These are phyloP conservation scores for Trypanosomatidae sp. DNA, from an alignment of 208 protist species.

Conservation along the genomic window DNA sequence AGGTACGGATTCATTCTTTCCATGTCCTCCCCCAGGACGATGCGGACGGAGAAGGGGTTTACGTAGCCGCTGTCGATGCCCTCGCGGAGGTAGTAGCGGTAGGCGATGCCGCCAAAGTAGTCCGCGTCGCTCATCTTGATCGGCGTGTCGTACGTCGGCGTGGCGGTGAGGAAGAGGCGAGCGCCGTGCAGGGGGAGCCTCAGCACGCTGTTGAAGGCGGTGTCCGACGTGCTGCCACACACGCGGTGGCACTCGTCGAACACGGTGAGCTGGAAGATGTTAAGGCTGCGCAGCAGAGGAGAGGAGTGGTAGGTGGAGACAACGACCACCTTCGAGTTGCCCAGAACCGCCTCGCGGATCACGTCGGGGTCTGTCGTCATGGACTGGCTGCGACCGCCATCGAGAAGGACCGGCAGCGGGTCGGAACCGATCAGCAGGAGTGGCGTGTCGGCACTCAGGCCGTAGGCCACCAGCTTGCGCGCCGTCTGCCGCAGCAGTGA, in stretches of 20 bases:
- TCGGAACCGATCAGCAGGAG: constrained; percentile 73
- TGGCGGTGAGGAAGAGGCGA: constrained; percentile 74
- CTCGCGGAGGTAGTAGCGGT: constrained; percentile 80
- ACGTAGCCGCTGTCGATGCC: constrained; percentile 77
- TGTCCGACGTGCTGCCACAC: constrained; percentile 57
- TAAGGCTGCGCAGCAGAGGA: constrained; percentile 54
- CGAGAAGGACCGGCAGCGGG: constrained; percentile 34
- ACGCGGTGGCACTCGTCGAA: constrained; percentile 87
- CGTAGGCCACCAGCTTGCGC: constrained; percentile 64
- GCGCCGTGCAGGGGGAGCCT: constrained; percentile 39
- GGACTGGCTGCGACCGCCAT: too few relatives aligned
- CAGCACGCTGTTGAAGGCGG: constrained; percentile 76
- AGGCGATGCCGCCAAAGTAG: constrained; percentile 74
- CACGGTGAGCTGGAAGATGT: constrained; percentile 51
- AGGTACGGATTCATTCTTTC: too few relatives aligned
- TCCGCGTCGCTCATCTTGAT: constrained; percentile 68
- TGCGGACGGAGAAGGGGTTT: constrained; percentile 66
- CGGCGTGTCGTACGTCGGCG: constrained; percentile 77
- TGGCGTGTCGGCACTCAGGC: constrained; percentile 40
- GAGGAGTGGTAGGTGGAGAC: constrained; percentile 83
- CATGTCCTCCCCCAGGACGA: too few relatives aligned
- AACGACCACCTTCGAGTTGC: constrained; percentile 38
- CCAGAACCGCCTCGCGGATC: constrained; percentile 44
- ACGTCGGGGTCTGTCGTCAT: constrained; percentile 66
- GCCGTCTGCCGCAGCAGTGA: constrained; percentile 70